Evolutionary conservation across 2,329 filamentous ascomycete genomes (phyloP), one percentile per base, ranked within the genome.

Genomic region (Stachybotrys echinatus): DNA sequence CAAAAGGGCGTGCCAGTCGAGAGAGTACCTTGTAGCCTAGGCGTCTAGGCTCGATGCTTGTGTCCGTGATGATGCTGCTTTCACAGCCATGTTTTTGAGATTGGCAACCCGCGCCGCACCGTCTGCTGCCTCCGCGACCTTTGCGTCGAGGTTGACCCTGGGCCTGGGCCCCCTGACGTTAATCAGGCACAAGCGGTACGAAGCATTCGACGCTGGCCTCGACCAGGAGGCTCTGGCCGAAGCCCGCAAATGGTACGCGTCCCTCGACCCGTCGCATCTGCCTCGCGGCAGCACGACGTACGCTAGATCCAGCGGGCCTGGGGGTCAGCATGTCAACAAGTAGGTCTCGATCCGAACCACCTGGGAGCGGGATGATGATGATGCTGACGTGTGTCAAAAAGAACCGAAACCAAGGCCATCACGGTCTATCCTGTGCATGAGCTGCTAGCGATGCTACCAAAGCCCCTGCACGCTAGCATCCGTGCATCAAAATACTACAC

Each of bases 311-410:
- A 82, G 79, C 55, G 80, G 80, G 0, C 80, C 80, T 3, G 80
- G 80, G 12, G 80, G 80, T 2, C 80, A 84, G 56, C 79, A 84
- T 58, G 80, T 83, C 27, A 84, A 84, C 60, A 84, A 83, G 80
- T 83, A 58, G 48, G 74, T 20, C 46, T n/a, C n/a, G n/a, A n/a
- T n/a, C n/a, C n/a, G n/a, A n/a, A n/a, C n/a, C n/a, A n/a, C n/a
- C n/a, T n/a, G n/a, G n/a, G n/a, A n/a, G n/a, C n/a, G n/a, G n/a
- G n/a, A n/a, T n/a, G n/a, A n/a, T n/a, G n/a, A n/a, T n/a, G n/a
- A n/a, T n/a, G n/a, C n/a, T n/a, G n/a, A n/a, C n/a, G n/a, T n/a
- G n/a, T n/a, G n/a, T n/a, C n/a, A n/a, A n/a, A 37, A n/a, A 83
- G 80, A 52, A 84, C 80, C 1, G 80, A 84, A 64, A 77, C 72